Evolutionary conservation across 306 rosid genomes (phyloP).

Genomic region (Cucumis hystrix): DNA sequence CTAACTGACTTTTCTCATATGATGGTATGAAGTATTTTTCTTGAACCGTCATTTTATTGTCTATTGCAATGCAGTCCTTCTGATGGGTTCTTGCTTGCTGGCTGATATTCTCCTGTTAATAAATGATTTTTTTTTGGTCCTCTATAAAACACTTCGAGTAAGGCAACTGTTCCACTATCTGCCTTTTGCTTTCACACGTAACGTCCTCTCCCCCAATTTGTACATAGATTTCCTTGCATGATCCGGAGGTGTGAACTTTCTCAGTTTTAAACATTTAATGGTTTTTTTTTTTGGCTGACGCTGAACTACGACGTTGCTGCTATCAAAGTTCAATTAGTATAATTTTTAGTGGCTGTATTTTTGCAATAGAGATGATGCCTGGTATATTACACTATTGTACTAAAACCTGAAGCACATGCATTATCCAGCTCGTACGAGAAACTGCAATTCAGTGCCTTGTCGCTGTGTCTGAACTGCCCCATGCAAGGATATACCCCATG

Average conservation of each 20-base stretch:
- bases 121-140: neutral
- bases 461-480: slow-evolving; percentile 75
- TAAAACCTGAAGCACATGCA: neutral
- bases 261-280: neutral
- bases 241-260: neutral
- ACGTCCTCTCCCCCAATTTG: neutral
- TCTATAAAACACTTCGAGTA: neutral
- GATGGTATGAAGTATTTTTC: slow-evolving; percentile 40
- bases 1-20: slow-evolving; percentile 63
- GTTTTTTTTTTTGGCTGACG: neutral
- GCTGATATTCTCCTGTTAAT: neutral
- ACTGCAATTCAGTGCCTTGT: slow-evolving; percentile 75
- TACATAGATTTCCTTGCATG: neutral
- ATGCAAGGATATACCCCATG: slow-evolving; percentile 66
- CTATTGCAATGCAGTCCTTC: neutral
- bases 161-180: neutral
- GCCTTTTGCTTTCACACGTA: neutral
- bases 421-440: slow-evolving; percentile 79
- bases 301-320: neutral
- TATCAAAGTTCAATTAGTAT: neutral
- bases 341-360: neutral
- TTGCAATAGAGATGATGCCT: neutral
- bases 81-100: neutral
- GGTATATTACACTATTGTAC: neutral
- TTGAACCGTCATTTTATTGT: slow-evolving; percentile 2